These are phyloP conservation scores for Aechmea fasciata DNA, from an alignment of 176 grass and related monocot genomes.

Conservation along the genomic window DNA sequence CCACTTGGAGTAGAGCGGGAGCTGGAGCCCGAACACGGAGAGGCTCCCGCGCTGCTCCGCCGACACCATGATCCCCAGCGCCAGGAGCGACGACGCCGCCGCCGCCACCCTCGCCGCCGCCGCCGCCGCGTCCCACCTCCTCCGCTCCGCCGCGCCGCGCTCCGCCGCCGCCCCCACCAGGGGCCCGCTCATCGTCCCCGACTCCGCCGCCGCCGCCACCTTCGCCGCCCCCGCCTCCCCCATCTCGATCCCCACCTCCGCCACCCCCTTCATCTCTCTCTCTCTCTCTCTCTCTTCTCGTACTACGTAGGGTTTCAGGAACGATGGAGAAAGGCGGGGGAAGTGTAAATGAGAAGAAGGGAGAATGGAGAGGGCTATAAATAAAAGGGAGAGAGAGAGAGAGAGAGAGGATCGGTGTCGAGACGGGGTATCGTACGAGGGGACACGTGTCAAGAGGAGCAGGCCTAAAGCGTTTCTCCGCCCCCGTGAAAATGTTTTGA, in stretches of 20 bases:
- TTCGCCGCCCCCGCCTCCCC: conserved; percentile 23
- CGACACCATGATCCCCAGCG: conserved; percentile 48
- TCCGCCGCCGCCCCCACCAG: neutral
- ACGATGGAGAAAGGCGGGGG: neutral
- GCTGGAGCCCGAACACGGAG: conserved; percentile 45
- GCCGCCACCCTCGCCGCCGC: conserved; percentile 30
- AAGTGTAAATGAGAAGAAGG: too few species aligned
- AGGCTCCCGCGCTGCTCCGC: conserved; percentile 59
- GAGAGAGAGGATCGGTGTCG: neutral
- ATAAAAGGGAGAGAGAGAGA: neutral
- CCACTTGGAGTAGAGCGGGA: conserved; percentile 83
- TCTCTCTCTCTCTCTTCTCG: neutral
- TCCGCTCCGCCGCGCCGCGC: neutral
- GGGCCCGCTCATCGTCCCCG: neutral
- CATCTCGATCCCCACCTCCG: conserved; percentile 48
- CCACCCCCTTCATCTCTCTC: neutral
- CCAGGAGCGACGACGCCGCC: conserved; percentile 35
- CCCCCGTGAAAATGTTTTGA: neutral
- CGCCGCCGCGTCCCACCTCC: conserved; percentile 31
- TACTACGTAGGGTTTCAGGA: neutral
- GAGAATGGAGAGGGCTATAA: neutral
- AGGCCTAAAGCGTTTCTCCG: neutral
- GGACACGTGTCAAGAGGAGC: neutral
- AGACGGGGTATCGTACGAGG: neutral
- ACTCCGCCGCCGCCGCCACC: conserved; percentile 3